These are phyloP conservation scores for Aureobasidium uvarum DNA, from an alignment of 2,329 filamentous ascomycete species.

Conservation along the genomic window DNA sequence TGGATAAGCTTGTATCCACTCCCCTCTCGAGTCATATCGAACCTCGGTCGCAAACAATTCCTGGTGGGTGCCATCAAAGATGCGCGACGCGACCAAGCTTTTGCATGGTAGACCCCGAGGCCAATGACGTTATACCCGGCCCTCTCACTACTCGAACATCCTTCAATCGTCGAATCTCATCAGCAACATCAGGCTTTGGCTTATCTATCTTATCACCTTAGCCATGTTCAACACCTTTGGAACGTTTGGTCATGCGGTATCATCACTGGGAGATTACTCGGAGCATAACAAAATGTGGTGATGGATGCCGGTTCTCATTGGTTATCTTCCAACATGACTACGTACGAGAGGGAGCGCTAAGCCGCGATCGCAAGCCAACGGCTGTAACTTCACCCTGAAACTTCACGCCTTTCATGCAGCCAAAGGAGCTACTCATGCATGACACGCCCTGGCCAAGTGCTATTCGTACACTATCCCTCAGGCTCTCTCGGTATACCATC, in stretches of 20 bases:
- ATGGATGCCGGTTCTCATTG: constrained; percentile 3
- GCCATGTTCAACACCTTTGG: background rate
- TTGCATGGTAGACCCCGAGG: background rate
- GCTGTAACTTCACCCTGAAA: constrained; percentile 20
- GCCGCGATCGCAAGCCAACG: constrained; percentile 2
- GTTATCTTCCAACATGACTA: background rate
- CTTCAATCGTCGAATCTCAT: background rate
- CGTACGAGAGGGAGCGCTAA: constrained; percentile 12
- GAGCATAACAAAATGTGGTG: constrained; percentile 11
- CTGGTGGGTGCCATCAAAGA: background rate
- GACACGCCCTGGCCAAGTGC: constrained; percentile 20
- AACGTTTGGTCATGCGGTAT: constrained; percentile 2
- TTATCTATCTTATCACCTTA: constrained; percentile 5
- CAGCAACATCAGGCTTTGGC: background rate
- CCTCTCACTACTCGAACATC: background rate
- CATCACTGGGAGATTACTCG: constrained; percentile 11
- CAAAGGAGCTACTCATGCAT: constrained; percentile 24
- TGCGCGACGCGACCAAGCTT: constrained; percentile 20
- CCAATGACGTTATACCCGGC: constrained; percentile 2
- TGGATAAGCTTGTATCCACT: constrained; percentile 16
- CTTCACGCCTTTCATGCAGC: constrained; percentile 23
- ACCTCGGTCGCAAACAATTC: background rate
- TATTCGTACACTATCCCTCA: constrained; percentile 5
- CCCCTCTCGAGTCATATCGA: background rate
- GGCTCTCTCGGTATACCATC: constrained; percentile 13